Evolutionary conservation across 176 grass and related monocot species (phyloP), one percentile per base, ranked within the genome.

Genomic region (Oryza officinalis): DNA sequence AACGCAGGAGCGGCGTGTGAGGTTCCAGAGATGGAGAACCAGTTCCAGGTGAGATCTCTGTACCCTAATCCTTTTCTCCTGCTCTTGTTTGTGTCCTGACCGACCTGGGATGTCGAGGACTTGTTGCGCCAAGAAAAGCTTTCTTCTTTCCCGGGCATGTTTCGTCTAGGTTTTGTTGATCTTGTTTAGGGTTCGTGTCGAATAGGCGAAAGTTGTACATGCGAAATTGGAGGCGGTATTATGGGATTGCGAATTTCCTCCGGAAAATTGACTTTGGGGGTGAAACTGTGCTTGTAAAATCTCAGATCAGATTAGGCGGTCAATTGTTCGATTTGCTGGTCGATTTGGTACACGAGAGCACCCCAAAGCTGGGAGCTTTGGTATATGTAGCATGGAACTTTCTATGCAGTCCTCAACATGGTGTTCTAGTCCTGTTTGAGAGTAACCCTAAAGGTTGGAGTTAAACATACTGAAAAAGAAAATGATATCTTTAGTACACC

Each of bases 31-130:
- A 89, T 80, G 83, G 88, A 86, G 83, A 66, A 54, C 73, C 44
- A 90, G 46, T 78, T 90, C 79, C 78, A 90, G 88, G 71, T 90
- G 52, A 79, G 22, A 46, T 13, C 22, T 64, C 5, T 23, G 23
- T 23, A 10, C 22, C 61, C 66, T 6, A 18, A 37, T 73, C 49
- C 59, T 18, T 59, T 27, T 64, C 8, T 7, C 25, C 0, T 4
- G 63, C 12, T 65, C 26, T 8, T 30, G 14, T 23, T 78, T 45
- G n/a, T 8, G 57, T 25, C 57, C 0, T 14, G 45, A 25, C 18
- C 14, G 10, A n/a, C 13, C 14, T 20, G 10, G 22, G 78, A 65
- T 43, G 35, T 33, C 14, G 54, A 26, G 30, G 66, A 71, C 14
- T 67, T 7, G 18, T 13, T 17, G 66, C 44, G 27, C 10, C 72